Evolutionary conservation across 805 yeast genomes (phyloP).

Genomic region (Barnettozyma populi): DNA sequence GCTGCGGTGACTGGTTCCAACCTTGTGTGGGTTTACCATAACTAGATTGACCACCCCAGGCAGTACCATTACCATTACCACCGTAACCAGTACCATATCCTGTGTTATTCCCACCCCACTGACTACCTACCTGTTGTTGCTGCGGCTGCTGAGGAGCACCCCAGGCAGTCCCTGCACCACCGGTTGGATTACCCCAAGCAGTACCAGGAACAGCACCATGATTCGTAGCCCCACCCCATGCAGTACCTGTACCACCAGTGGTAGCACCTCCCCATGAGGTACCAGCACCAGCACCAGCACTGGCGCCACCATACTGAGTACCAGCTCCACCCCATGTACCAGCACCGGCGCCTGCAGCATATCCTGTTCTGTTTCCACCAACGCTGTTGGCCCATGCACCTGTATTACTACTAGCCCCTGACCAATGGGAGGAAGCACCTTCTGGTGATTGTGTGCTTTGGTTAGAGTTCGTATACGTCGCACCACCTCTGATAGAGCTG

Average conservation of each 20-base stretch:
- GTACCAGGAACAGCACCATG: conserved; percentile 40
- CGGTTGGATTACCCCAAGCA: conserved; percentile 35
- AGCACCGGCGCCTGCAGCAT: conserved; percentile 30
- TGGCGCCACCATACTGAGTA: conserved; percentile 26
- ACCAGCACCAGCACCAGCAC: conserved; percentile 42
- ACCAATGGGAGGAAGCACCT: conserved; percentile 29
- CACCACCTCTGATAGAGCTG: conserved; percentile 19
- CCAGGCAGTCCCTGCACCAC: conserved; percentile 38
- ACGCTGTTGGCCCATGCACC: conserved; percentile 29
- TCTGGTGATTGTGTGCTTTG: conserved; percentile 14
- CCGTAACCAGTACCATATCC: conserved; percentile 27
- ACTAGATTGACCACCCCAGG: conserved; percentile 31
- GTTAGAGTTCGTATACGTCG: conserved; percentile 12
- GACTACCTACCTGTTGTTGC: conserved; percentile 20
- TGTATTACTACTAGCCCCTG: conserved; percentile 18
- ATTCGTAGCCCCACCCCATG: conserved; percentile 42
- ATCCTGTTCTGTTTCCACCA: conserved; percentile 38
- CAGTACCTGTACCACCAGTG: conserved; percentile 34
- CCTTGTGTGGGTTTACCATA: conserved; percentile 5
- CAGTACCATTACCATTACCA: conserved; percentile 22
- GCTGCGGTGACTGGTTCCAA: not conserved
- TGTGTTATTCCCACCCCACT: conserved; percentile 27
- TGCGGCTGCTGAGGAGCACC: conserved; percentile 19
- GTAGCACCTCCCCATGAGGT: conserved; percentile 40
- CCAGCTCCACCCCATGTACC: conserved; percentile 38